A percentile compares a stretch with the other conserved stretches of the same genome.
These are phyloP conservation scores for Amanita pallidorosea DNA, from an alignment of 768 basidiomycete species.

Conservation along the genomic window DNA sequence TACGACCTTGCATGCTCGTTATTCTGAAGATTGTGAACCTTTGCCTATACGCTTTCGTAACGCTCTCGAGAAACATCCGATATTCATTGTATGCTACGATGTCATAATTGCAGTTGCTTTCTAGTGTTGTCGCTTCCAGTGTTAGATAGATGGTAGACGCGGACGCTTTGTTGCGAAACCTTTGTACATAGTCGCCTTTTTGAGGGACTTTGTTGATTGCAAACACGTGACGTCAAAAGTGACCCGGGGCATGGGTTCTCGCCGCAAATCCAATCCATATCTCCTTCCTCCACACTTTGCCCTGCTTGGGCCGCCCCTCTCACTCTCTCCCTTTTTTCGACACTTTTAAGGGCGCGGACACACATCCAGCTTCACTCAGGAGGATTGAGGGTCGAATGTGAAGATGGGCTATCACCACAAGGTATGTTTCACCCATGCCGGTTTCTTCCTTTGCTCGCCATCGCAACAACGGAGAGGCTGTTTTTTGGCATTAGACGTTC, in stretches of 20 bases:
- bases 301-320: neutral
- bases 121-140: neutral
- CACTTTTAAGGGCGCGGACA: neutral
- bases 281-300: neutral
- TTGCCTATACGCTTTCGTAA: conserved; percentile 1
- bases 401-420: conserved; percentile 4
- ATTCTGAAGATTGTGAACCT: neutral
- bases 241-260: conserved; percentile 4
- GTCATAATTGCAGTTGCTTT: neutral
- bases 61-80: neutral
- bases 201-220: neutral
- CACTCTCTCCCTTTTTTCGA: neutral
- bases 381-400: neutral
- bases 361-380: neutral
- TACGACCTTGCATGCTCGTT: conserved; percentile 5
- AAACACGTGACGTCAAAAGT: conserved; percentile 5
- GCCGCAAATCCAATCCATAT: neutral
- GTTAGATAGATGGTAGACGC: neutral
- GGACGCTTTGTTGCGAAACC: neutral
- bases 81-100: conserved; percentile 4
- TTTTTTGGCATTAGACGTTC: neutral
- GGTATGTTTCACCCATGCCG: neutral
- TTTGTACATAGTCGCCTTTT: no score
- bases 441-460: neutral
- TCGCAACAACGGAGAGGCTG: neutral